A percentile compares a stretch with the other conserved stretches of the same genome.
These are phyloP conservation scores for Triticum monococcum DNA, from an alignment of 176 grass and related monocot species.

Conservation along the genomic window DNA sequence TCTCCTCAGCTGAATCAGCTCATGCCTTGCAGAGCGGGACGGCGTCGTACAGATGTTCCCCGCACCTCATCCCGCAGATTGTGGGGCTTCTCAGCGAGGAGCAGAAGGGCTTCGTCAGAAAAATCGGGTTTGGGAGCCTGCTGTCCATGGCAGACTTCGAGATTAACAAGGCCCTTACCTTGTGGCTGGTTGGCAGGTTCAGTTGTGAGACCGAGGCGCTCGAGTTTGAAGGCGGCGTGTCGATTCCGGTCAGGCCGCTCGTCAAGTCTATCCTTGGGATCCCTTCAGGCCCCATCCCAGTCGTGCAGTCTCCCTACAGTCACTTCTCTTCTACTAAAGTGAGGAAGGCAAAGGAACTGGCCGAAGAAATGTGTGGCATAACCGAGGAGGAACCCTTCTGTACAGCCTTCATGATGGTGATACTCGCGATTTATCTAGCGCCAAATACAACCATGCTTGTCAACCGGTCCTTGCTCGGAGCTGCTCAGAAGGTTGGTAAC, in stretches of 20 bases:
- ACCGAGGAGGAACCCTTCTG: background rate
- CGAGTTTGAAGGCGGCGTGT: background rate
- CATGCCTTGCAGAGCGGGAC: too few relatives aligned
- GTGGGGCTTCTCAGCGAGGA: too few relatives aligned
- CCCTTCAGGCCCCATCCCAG: background rate
- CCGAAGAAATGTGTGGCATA: background rate
- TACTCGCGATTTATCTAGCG: background rate
- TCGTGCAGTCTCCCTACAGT: background rate
- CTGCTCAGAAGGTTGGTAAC: background rate
- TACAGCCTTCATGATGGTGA: background rate
- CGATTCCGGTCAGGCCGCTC: background rate
- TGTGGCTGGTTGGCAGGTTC: background rate
- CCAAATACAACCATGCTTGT: background rate
- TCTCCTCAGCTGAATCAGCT: too few relatives aligned
- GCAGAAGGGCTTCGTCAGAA: background rate
- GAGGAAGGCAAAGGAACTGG: background rate
- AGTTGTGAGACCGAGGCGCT: background rate
- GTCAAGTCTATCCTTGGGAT: background rate
- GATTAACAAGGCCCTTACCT: background rate
- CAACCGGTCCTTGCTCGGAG: background rate
- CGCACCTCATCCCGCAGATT: background rate
- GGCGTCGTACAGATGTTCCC: background rate
- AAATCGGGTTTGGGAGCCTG: background rate
- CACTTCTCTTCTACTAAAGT: background rate
- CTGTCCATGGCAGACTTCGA: background rate